Conservation (phyloP, 495 filamentous ascomycete species). For the Aspergillus olivimuriae region DNA sequence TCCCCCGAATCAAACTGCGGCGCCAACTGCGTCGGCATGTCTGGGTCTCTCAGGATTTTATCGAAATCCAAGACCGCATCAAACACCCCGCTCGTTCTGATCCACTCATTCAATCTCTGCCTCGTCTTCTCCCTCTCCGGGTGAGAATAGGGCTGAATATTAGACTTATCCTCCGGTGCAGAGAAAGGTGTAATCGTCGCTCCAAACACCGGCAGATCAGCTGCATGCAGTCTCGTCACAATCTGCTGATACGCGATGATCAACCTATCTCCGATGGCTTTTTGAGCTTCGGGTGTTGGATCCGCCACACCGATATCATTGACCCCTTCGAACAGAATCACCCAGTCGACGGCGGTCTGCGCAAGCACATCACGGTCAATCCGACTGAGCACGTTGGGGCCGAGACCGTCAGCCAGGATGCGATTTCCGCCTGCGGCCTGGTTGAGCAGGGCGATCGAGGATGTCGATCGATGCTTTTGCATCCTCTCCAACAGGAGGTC, state of each 20-base stretch:
- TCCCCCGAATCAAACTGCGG: constrained; percentile 58
- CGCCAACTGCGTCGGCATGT: constrained; percentile 35
- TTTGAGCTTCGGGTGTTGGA: constrained; percentile 41
- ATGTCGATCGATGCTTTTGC: constrained; percentile 38
- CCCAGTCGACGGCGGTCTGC: constrained; percentile 51
- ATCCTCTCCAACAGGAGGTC: constrained; percentile 55
- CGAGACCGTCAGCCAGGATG: constrained; percentile 55
- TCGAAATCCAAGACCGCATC: constrained; percentile 62
- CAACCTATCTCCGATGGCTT: constrained; percentile 42
- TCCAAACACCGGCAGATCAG: constrained; percentile 51
- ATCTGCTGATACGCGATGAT: constrained; percentile 55
- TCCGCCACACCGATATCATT: constrained; percentile 61
- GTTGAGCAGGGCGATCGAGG: constrained; percentile 53
- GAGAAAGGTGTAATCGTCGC: constrained; percentile 67
- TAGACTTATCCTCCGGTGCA: constrained; percentile 25
- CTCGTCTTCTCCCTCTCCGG: constrained; percentile 51
- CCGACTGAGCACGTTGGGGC: constrained; percentile 54
- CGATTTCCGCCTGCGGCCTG: constrained; percentile 72
- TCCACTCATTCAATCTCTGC: constrained; percentile 57
- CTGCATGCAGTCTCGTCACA: constrained; percentile 46
- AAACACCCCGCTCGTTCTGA: constrained; percentile 50
- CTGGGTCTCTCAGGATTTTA: constrained; percentile 45
- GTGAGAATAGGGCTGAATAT: constrained; percentile 44
- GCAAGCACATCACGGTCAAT: constrained; percentile 59
- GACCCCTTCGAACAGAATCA: constrained; percentile 67